Percentiles rank a stretch among this genome's conserved stretches.
Conservation (phyloP, 208 protist genomes). For the Trypanosoma lewisi region DNA sequence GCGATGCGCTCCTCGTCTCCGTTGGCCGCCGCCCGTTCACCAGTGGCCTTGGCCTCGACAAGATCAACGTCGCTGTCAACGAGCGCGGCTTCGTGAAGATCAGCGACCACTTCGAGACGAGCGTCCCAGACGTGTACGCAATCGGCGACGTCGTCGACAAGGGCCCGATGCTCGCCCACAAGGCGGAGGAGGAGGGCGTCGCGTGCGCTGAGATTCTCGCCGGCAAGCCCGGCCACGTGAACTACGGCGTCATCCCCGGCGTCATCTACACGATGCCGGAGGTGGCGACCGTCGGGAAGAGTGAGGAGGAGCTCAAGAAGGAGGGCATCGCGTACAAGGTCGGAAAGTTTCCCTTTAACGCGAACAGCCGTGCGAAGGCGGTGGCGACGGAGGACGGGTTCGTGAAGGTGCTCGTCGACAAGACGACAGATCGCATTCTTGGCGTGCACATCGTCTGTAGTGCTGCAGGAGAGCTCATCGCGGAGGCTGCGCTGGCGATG, state of each 20-base stretch:
- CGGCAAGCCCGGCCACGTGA: constrained; percentile 93
- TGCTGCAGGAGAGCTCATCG: constrained; percentile 97
- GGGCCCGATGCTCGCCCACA: constrained; percentile 99
- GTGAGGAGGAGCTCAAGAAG: constrained; percentile 96
- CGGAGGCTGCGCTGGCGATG: constrained; percentile 96
- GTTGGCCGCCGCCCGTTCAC: constrained; percentile 97
- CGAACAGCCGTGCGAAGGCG: constrained; percentile 97
- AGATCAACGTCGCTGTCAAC: constrained; percentile 91
- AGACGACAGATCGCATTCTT: constrained; percentile 96
- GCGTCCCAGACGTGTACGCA: constrained; percentile 95
- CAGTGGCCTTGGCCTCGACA: constrained; percentile 91
- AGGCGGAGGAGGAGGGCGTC: constrained; percentile 99
- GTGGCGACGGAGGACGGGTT: constrained; percentile 95
- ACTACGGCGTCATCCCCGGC: constrained; percentile 97
- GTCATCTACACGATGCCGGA: constrained; percentile 99
- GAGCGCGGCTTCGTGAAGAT: constrained; percentile 93
- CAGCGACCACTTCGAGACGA: constrained; percentile 95
- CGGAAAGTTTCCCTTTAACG: constrained; percentile 98
- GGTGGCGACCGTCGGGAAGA: constrained; percentile 98
- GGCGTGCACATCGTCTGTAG: constrained; percentile 98
- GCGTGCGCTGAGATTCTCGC: constrained; percentile 93
- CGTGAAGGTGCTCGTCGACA: constrained; percentile 96
- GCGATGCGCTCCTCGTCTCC: constrained; percentile 95
- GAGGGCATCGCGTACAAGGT: constrained; percentile 93
- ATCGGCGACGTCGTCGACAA: constrained; percentile 98